Evolutionary conservation across 2,329 filamentous ascomycete species (phyloP), one percentile per base, ranked within the genome.

Genomic region (Claviceps sp.): DNA sequence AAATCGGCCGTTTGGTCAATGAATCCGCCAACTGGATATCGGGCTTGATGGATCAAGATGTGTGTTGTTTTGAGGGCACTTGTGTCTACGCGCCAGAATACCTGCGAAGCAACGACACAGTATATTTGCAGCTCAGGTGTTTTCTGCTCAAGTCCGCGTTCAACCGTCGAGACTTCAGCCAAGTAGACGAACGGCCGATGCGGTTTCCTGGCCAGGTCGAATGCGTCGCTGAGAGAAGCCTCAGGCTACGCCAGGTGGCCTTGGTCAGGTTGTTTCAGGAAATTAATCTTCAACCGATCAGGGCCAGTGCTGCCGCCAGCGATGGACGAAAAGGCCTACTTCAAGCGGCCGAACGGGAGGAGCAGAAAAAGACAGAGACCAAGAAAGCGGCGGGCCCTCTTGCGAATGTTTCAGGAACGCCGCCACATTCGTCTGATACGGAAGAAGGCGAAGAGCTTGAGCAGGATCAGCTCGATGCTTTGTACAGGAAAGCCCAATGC

Each of bases 401-500:
- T 14, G 56, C 57, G 19, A 68, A 67, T 16, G 65, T 68, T 2
- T 60, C 66, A 0, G 64, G 58, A 0, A 82, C 82, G 1, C 70
- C 82, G 1, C 71, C 83, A 0, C 68, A 70, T 1, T 71, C 74
- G 5, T 87, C 85, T 10, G 87, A 86, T 47, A 73, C 74, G 0
- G 90, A 96, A 59, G 90, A 96, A 39, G 89, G 89, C 2, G 79
- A 90, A 60, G 90, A 97, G 67, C 76, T 98, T 0, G 89, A 97
- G 63, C 89, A 97, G 65, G 90, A 95, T 60, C 93, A 98, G 64
- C 82, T 98, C 3, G 93, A 98, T 64, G 82, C 87, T 0, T 70
- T 98, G 1, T 98, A 98, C 68, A 88, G 85, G 62, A 98, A 98
- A 64, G 93, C 93, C 0, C 93, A 98, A 63, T 90, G 89, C 0